Evolutionary conservation across 345 rosid species (phyloP), one percentile per base, ranked within the genome.

Genomic region (Geranium brycei): DNA sequence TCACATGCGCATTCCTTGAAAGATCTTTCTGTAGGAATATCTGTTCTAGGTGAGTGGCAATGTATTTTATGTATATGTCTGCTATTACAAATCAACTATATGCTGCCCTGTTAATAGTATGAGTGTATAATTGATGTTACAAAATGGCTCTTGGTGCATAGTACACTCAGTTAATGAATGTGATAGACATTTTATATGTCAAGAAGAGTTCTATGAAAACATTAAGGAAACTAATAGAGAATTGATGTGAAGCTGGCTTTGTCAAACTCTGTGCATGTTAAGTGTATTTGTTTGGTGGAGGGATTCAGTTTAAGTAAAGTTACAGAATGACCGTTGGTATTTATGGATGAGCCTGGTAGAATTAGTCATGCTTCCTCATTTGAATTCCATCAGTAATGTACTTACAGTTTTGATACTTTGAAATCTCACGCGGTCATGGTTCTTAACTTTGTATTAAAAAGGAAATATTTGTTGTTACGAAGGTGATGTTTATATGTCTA

Each of bases 1-100:
- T 77, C 82, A 10, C 85, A 79, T 65, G 69, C 87, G 11, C 93
- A 91, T 80, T 87, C 91, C 73, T 31, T 93, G 63, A 71, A 85
- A 77, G 96, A 90, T 75, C 80, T 93, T 31, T 93, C 97, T 18
- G 86, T 93, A 73, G 99, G 99, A 41, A 70, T 93, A 61, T 88
- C 95, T 12, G 70, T 90, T 72, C 84, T 93, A 17, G 92, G 99
- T 93, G 63, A 76, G 87, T 66, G 40, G 40, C 18, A 4, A 53
- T 65, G 31, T 58, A 10, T 62, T 59, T 64, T 17, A 5, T 62
- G 30, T 47, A 47, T 47, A 13, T 47, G 3, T 47, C 13, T 47
- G 14, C 4, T 35, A 7, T 35, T 35, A 47, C 53, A 8, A 8
- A 13, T 11, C 53, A 47, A 47, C 53, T 47, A 47, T 47, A 47